phyloP scores from a whole-genome alignment of 768 basidiomycete species.

The Mycena maculata region DNA sequence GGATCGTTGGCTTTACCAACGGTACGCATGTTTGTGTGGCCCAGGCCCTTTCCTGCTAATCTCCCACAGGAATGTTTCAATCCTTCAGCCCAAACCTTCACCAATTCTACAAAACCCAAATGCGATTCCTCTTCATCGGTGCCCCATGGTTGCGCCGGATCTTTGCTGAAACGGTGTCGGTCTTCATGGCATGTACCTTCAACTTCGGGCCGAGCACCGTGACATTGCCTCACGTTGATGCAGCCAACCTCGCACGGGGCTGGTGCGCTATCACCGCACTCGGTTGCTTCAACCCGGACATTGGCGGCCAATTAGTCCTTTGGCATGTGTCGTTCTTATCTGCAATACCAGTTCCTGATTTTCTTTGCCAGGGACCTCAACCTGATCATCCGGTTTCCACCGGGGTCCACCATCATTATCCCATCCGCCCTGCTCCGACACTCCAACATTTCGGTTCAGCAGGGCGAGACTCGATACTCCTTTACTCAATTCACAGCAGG shows the following conservation, averaged over 20 bases:
- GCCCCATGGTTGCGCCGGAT: neutral
- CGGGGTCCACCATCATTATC: constrained; percentile 6
- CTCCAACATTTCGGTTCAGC: constrained; percentile 7
- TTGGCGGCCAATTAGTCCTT: neutral
- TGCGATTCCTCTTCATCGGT: neutral
- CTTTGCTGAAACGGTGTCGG: neutral
- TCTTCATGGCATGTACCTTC: constrained; percentile 3
- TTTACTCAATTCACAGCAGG: constrained; percentile 10
- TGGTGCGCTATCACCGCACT: constrained; percentile 17
- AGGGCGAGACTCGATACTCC: neutral
- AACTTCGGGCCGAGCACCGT: neutral
- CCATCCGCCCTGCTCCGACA: constrained; percentile 11
- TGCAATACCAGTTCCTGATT: neutral
- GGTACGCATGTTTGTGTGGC: too few species aligned
- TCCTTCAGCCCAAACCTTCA: neutral
- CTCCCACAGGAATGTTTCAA: neutral
- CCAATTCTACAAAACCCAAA: neutral
- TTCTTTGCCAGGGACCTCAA: neutral
- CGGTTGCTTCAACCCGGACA: neutral
- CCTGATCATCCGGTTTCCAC: neutral
- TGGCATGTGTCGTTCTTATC: neutral
- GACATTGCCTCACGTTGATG: neutral
- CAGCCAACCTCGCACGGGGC: constrained; percentile 8
- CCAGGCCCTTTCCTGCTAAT: too few species aligned
- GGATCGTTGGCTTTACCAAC: neutral